Base-by-base conservation (phyloP, 345 rosid genomes). In the Populus simonii region DNA sequence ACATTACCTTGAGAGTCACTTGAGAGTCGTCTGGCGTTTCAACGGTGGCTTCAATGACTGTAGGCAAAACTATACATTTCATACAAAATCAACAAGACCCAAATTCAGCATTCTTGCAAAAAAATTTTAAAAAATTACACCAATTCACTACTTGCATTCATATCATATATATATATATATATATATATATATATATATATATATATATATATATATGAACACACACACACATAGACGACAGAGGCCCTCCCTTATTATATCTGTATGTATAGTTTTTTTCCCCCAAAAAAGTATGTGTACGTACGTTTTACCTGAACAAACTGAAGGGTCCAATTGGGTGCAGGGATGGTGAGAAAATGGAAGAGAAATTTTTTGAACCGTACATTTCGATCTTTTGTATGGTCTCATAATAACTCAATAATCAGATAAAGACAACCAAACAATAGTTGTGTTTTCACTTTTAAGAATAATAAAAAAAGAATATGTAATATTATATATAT, bases 11-110 rank as follows among this genome's bases (percentile, higher is more conserved):
- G 68, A 80, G 82, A 23, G 81, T 74, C 29, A 82, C 79, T 7
- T 74, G 84, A 11, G 81, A 82, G 7, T 79, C 85, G 15, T 79
- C 85, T 2, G 79, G 82, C 27, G 77, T 82, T 59, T 82, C 85
- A 8, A 75, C 76, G 33, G 77, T 25, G 68, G 72, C 68, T 67
- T 82, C 85, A 65, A 79, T 7, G 41, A 82, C 82, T 1, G 82
- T 38, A 12, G 85, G 85, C 79, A 79, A 62, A 25, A 82, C 85
- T 82, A 80, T 27, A 78, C 22, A 71, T 59, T 57, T 0, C 49
- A 75, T 18, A 16, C 65, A 59, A 23, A 59, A 59, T 59, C 29
- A 57, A n/a, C 62, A n/a, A 57, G 62, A 57, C 27, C 62, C 62
- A 9, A 1, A 59, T 4, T 59, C 65, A 59, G 65, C 27, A 59